phyloP scores from a whole-genome alignment of 495 filamentous ascomycete genomes.

The Aspergillus diversus region DNA sequence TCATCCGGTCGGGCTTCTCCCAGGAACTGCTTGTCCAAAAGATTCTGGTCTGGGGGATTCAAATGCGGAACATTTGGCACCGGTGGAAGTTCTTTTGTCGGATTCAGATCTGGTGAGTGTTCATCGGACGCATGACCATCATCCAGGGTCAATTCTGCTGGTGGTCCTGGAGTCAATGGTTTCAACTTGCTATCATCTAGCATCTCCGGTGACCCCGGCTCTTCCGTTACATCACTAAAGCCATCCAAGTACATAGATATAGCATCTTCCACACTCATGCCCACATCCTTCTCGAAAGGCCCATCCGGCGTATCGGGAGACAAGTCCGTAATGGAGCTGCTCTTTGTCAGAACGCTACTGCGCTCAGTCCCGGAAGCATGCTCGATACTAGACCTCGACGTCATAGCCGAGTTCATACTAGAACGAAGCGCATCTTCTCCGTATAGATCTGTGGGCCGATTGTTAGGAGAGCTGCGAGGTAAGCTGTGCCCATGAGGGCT shows the following conservation, averaged over 20 bases:
- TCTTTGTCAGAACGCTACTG: conserved; percentile 79
- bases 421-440: conserved; percentile 63
- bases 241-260: conserved; percentile 92
- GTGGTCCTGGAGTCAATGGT: conserved; percentile 36
- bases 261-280: conserved; percentile 86
- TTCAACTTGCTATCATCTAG: conserved; percentile 35
- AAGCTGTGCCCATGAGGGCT: conserved; percentile 32
- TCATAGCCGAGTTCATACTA: conserved; percentile 72
- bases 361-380: conserved; percentile 73
- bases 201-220: conserved; percentile 41
- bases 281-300: conserved; percentile 64
- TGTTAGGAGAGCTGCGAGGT: conserved; percentile 37
- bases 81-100: conserved; percentile 30
- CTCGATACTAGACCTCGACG: conserved; percentile 69
- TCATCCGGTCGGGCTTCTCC: conserved; percentile 15
- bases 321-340: conserved; percentile 70
- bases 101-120: conserved; percentile 24
- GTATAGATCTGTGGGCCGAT: conserved; percentile 33
- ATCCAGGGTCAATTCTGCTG: conserved; percentile 34
- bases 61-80: conserved; percentile 33
- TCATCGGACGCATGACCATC: conserved; percentile 29
- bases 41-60: conserved; percentile 23
- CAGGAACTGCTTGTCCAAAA: conserved; percentile 16
- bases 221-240: conserved; percentile 64
- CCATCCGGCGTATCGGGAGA: conserved; percentile 61